These are phyloP conservation scores for Colletotrichum euphorbiae DNA, from an alignment of 2,329 filamentous ascomycete genomes.

Conservation along the genomic window DNA sequence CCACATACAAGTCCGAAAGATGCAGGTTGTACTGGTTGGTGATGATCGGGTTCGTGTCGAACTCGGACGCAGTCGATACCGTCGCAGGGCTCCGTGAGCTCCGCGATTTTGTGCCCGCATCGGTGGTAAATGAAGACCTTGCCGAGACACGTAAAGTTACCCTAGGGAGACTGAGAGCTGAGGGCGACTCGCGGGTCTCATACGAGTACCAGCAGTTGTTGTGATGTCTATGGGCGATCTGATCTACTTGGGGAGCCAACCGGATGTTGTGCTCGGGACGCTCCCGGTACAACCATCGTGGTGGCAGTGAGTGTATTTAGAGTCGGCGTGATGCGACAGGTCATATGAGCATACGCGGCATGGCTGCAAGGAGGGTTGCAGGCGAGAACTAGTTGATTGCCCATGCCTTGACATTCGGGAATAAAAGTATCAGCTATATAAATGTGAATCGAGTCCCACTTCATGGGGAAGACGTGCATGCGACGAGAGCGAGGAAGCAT, in stretches of 20 bases:
- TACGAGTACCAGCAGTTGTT: too few species aligned
- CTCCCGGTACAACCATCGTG: neutral
- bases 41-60: slow-evolving; percentile 41
- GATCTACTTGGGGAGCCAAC: neutral
- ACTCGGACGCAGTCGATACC: slow-evolving; percentile 44
- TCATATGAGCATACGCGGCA: neutral
- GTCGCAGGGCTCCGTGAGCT: slow-evolving; percentile 45
- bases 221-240: too few species aligned
- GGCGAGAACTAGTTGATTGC: neutral
- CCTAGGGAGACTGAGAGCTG: neutral
- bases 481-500: too few species aligned
- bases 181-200: too few species aligned
- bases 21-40: slow-evolving; percentile 49
- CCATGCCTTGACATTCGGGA: neutral
- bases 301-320: neutral
- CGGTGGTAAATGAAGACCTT: slow-evolving; percentile 49
- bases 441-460: too few species aligned
- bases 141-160: slow-evolving; percentile 43
- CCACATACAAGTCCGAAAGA: slow-evolving; percentile 44
- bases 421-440: too few species aligned
- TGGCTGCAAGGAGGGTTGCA: neutral
- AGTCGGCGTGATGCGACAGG: neutral
- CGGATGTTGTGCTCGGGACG: neutral
- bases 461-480: too few species aligned
- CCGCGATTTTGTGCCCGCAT: slow-evolving; percentile 48